Conservation (phyloP, 2,329 filamentous ascomycete species). For the Pestalotiopsis sp. region DNA sequence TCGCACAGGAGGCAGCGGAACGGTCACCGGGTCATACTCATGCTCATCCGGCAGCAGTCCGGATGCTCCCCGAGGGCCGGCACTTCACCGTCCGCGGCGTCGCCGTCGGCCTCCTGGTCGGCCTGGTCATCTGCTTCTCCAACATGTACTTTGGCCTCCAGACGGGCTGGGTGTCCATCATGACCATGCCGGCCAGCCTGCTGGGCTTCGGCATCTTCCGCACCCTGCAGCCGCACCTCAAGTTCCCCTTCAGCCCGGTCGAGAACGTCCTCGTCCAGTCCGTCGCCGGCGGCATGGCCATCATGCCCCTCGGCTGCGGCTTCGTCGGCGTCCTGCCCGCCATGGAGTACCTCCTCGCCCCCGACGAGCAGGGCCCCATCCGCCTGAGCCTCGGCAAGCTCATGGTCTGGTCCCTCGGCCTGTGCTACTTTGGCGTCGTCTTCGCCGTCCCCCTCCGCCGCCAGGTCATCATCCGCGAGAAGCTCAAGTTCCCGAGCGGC, state of each 20-base stretch:
- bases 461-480: conserved; percentile 91
- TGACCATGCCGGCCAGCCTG: conserved; percentile 95
- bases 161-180: conserved; percentile 73
- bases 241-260: conserved; percentile 85
- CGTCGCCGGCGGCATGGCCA: conserved; percentile 91
- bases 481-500: conserved; percentile 90
- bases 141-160: conserved; percentile 99
- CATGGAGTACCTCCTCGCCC: conserved; percentile 79
- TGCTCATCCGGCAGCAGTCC: conserved; percentile 16
- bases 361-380: conserved; percentile 79
- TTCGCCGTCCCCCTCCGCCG: conserved; percentile 90
- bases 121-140: conserved; percentile 89
- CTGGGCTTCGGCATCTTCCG: conserved; percentile 96
- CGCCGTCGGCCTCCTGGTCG: conserved; percentile 78
- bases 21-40: neutral
- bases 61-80: conserved; percentile 45
- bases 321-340: conserved; percentile 95
- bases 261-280: conserved; percentile 98
- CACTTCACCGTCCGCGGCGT: conserved; percentile 88
- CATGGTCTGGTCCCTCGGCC: conserved; percentile 86
- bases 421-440: conserved; percentile 96
- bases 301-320: conserved; percentile 94
- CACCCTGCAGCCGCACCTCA: conserved; percentile 70
- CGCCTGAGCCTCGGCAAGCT: conserved; percentile 74
- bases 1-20: conserved; percentile 11